Evolutionary conservation across 257 asterid genomes (phyloP).

Genomic region (Salvia miltiorrhiza): DNA sequence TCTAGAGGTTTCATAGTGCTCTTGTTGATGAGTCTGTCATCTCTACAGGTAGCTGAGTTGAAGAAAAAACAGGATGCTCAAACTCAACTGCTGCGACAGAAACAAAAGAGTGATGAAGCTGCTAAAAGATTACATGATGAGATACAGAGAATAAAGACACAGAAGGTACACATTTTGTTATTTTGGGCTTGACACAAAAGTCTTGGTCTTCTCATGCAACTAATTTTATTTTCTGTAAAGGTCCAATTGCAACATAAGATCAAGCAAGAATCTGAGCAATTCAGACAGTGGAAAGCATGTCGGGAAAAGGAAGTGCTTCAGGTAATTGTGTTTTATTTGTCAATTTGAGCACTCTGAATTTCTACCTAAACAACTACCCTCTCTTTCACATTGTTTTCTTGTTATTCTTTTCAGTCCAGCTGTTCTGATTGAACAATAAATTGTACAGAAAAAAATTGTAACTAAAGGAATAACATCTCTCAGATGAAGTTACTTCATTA

Average conservation of each 20-base stretch:
- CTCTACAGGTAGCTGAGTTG: conserved; percentile 73
- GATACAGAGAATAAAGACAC: conserved; percentile 90
- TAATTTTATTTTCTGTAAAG: conserved; percentile 39
- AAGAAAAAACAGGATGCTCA: conserved; percentile 99
- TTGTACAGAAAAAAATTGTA: neutral
- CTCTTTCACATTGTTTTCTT: neutral
- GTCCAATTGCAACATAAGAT: conserved; percentile 98
- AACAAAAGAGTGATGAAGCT: conserved; percentile 96
- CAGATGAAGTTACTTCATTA: neutral
- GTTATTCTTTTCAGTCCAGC: neutral
- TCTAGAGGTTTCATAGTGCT: neutral
- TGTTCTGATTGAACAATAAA: neutral
- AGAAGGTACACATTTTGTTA: conserved; percentile 50
- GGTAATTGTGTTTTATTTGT: conserved; percentile 38
- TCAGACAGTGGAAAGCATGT: conserved; percentile 92
- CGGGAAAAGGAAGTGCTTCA: conserved; percentile 98
- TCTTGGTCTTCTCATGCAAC: conserved; percentile 10
- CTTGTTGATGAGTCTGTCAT: conserved; percentile 17
- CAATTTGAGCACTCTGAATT: neutral
- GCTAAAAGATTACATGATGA: conserved; percentile 83
- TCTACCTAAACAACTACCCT: neutral
- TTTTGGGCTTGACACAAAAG: conserved; percentile 4
- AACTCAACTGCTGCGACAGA: conserved; percentile 89
- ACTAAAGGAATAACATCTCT: neutral
- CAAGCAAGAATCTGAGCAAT: conserved; percentile 97